Base-by-base conservation (phyloP, 2,329 filamentous ascomycete species). In the Colletotrichum aenigma region DNA sequence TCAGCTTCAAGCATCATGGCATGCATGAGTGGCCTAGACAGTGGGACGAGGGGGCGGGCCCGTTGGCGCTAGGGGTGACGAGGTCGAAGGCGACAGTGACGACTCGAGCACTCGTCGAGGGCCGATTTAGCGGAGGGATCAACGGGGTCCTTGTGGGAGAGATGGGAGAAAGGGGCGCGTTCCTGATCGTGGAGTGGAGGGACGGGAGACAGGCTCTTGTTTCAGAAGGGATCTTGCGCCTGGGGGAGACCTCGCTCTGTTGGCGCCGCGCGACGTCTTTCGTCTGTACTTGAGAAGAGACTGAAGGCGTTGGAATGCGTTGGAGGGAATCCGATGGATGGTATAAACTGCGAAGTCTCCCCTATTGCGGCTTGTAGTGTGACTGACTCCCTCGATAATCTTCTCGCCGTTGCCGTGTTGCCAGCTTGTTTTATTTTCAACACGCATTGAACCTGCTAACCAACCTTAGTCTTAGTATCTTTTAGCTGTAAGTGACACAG, bases 191-290 rank as follows among this genome's bases (percentile, higher is more conserved):
- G 52, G 60, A 34, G 74, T 74, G 70, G 66, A 76, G 71, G 70
- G 69, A 64, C 64, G 74, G 65, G 61, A 75, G 74, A 71, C 71
- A 76, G 71, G 74, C 71, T 75, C 28, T 55, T 66, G 74, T 76
- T 76, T 76, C 74, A 76, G 71, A 74, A 75, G 52, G 32, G 71
- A 70, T 66, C 26, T 62, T 56, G 30, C 52, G 66, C 61, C 71
- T 71, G 32, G 74, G 74, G 71, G 24, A 65, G 61, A 75, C 74
- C 71, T 76, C 74, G 66, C 52, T 55, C 28, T 66, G 43, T 34
- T 55, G 28, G 58, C 38, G 65, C 52, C 65, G 71, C 70, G 64
- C 74, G 71, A 75, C 71, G 36, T 74, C 62, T 66, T 68, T 76
- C 61, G 74, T 62, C 74, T 71, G 65, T 70, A 65, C 65, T 75